Percentiles rank a stretch among this genome's conserved stretches.
phyloP scores from a whole-genome alignment of 805 yeast species.

The Ogataea neopini region DNA sequence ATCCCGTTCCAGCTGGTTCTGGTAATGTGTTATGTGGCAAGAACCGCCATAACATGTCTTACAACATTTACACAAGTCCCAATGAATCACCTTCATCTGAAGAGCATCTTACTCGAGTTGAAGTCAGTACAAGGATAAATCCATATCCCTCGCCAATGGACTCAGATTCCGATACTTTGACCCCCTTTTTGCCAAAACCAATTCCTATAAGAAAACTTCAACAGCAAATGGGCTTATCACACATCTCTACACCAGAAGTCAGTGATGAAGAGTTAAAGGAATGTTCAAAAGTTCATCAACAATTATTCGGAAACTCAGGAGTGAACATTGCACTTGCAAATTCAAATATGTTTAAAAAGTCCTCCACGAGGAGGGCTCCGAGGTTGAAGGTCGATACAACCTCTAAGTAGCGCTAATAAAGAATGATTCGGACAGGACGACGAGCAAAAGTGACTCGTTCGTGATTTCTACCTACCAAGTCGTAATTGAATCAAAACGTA shows the following conservation, averaged over 20 bases:
- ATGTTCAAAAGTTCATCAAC: conserved; percentile 4
- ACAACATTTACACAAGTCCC: conserved; percentile 5
- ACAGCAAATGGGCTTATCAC: conserved; percentile 2
- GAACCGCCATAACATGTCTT: background rate
- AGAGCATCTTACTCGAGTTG: too few species aligned
- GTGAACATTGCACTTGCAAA: too few species aligned
- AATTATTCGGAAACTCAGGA: conserved; percentile 14
- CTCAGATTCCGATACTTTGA: conserved; percentile 14
- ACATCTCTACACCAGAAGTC: conserved; percentile 1
- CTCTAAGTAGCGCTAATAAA: background rate
- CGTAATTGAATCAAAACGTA: background rate
- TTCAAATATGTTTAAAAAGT: background rate
- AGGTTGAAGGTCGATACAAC: background rate
- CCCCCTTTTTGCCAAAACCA: conserved; percentile 19
- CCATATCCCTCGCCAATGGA: conserved; percentile 19
- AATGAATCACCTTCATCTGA: conserved; percentile 2
- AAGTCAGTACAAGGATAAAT: too few species aligned
- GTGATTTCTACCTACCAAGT: too few species aligned
- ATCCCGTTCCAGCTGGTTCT: background rate
- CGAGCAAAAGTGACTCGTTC: too few species aligned
- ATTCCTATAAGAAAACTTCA: conserved; percentile 11
- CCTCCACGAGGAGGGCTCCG: background rate
- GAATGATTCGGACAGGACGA: too few species aligned
- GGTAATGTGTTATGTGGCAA: background rate
- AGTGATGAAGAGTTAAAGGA: background rate